Evolutionary conservation across 1,284 basidiomycete species (phyloP).

Genomic region (Cutaneotrichosporon cavernicola): DNA sequence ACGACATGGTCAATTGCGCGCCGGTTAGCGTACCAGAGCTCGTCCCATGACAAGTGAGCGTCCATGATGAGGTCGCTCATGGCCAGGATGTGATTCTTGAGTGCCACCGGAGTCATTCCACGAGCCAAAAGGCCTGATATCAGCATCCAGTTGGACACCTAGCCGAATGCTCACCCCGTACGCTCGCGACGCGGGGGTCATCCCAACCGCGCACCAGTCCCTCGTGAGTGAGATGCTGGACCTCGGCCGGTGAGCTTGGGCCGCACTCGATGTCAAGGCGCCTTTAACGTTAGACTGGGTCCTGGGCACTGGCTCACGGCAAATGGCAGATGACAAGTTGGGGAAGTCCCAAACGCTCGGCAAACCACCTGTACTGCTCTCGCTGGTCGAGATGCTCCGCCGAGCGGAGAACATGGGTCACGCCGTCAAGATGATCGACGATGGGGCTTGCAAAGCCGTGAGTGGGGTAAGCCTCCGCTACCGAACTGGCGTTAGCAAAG

Average conservation of each 20-base stretch:
- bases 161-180: background rate
- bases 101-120: background rate
- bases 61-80: background rate
- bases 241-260: background rate
- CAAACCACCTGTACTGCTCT: conserved; percentile 8
- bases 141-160: background rate
- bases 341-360: background rate
- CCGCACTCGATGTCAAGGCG: conserved; percentile 3
- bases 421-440: conserved; percentile 5
- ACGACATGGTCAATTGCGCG: conserved; percentile 4
- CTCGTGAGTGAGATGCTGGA: background rate
- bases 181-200: conserved; percentile 7
- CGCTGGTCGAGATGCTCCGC: background rate
- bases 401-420: conserved; percentile 7
- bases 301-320: background rate
- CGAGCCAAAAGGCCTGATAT: conserved; percentile 3
- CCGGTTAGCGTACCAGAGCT: conserved; percentile 5
- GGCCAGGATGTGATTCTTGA: conserved; percentile 1
- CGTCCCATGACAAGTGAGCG: background rate
- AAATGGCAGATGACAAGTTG: background rate
- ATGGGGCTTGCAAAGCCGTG: conserved; percentile 7
- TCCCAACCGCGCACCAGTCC: background rate
- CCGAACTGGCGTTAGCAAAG: background rate
- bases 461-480: background rate
- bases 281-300: background rate